phyloP scores from a whole-genome alignment of 1,284 basidiomycete species.

The Cutaneotrichosporon sp. region DNA sequence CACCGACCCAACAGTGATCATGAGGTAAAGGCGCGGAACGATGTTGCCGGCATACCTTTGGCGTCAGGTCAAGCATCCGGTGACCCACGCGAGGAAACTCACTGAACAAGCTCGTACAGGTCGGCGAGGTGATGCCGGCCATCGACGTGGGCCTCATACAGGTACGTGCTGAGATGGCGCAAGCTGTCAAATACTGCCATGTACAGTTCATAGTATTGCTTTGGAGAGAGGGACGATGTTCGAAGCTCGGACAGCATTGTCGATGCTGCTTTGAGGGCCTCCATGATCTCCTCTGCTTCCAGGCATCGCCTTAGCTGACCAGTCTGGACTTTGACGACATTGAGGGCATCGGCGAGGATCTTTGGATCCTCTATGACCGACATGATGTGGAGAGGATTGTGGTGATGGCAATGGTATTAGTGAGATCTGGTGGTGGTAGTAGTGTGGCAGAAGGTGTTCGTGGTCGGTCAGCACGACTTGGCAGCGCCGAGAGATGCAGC shows the following conservation, averaged over 20 bases:
- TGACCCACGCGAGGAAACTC: constrained; percentile 50
- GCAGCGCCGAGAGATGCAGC: no score
- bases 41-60: constrained; percentile 55
- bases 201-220: constrained; percentile 96
- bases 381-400: constrained; percentile 6
- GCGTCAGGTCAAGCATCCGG: no score
- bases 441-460: no score
- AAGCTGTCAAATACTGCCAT: constrained; percentile 96
- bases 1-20: constrained; percentile 96
- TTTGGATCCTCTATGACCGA: constrained; percentile 37
- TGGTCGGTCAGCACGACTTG: background rate
- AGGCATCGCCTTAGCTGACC: constrained; percentile 90
- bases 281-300: constrained; percentile 91
- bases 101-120: constrained; percentile 95
- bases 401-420: background rate
- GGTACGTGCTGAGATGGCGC: constrained; percentile 85
- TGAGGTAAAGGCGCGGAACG: constrained; percentile 87
- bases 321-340: constrained; percentile 83
- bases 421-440: background rate
- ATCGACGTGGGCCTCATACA: constrained; percentile 85
- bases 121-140: constrained; percentile 89
- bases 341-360: constrained; percentile 40
- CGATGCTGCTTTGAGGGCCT: constrained; percentile 89
- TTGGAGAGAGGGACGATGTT: constrained; percentile 83
- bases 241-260: constrained; percentile 91